phyloP scores from a whole-genome alignment of 495 filamentous ascomycete species.

The Tetracladium setigerum region DNA sequence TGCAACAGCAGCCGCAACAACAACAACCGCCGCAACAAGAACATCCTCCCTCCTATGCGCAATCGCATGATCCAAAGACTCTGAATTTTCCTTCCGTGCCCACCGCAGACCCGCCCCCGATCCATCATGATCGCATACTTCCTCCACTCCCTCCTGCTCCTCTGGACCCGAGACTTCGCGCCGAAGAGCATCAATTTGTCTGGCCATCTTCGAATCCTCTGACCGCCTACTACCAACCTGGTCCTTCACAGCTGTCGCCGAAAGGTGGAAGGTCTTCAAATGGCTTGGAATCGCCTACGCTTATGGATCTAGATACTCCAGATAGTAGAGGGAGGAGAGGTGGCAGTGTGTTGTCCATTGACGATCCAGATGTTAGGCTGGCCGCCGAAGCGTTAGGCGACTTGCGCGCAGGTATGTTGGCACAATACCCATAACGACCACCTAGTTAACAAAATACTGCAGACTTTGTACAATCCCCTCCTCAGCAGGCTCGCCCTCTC shows the following conservation, averaged over 20 bases:
- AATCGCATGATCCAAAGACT: slow-evolving; percentile 30
- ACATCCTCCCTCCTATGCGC: slow-evolving; percentile 32
- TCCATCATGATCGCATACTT: slow-evolving; percentile 20
- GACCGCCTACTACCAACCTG: slow-evolving; percentile 39
- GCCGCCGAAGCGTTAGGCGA: slow-evolving; percentile 84
- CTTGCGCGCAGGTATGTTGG: slow-evolving; percentile 63
- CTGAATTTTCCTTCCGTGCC: slow-evolving; percentile 21
- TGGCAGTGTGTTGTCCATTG: slow-evolving; percentile 52
- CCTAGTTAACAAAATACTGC: slow-evolving; percentile 2
- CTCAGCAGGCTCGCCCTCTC: slow-evolving; percentile 32
- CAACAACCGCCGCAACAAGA: slow-evolving; percentile 10
- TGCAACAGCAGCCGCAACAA: slow-evolving; percentile 21
- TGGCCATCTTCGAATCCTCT: slow-evolving; percentile 50
- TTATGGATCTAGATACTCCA: slow-evolving; percentile 24
- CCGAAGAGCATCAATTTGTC: slow-evolving; percentile 22
- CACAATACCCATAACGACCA: slow-evolving; percentile 11
- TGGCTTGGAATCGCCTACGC: slow-evolving; percentile 14
- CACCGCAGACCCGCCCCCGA: slow-evolving; percentile 13
- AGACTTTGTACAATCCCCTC: slow-evolving; percentile 52
- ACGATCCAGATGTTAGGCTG: slow-evolving; percentile 72
- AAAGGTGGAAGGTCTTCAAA: slow-evolving; percentile 7
- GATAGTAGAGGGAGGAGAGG: slow-evolving; percentile 25
- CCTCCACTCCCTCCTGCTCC: slow-evolving; percentile 16
- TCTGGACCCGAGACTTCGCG: slow-evolving; percentile 2
- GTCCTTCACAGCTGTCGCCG: slow-evolving; percentile 20